Percentiles rank a stretch among this genome's conserved stretches.
Evolutionary conservation across 306 rosid genomes (phyloP).

Genomic region (Begonia peltatifolia): DNA sequence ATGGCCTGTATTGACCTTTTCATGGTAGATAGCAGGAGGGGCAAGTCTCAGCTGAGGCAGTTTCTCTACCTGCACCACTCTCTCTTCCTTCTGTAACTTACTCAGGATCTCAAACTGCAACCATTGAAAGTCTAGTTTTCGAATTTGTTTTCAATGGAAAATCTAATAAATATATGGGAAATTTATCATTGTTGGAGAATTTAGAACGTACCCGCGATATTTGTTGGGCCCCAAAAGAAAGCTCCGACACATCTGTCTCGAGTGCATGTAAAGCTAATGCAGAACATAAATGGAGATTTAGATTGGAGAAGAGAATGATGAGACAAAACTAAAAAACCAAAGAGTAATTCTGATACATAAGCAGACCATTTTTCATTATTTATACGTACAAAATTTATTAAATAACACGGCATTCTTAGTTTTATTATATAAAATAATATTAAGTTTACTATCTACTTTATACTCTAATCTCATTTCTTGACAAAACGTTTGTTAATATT

Average conservation of each 20-base stretch:
- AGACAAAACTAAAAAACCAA: too few species aligned
- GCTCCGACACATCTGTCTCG: slow-evolving; percentile 47
- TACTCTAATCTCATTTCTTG: too few species aligned
- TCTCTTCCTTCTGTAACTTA: slow-evolving; percentile 53
- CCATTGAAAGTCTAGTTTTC: slow-evolving; percentile 12
- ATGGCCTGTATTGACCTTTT: slow-evolving; percentile 56
- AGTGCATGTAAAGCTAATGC: slow-evolving; percentile 24
- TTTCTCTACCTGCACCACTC: slow-evolving; percentile 68
- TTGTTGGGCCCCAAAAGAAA: slow-evolving; percentile 46
- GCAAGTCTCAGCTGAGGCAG: slow-evolving; percentile 79
- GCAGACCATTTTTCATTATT: too few species aligned
- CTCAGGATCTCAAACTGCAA: slow-evolving; percentile 89
- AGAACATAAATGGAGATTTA: too few species aligned
- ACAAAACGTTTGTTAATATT: too few species aligned
- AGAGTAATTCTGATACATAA: too few species aligned
- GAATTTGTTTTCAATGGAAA: slow-evolving; percentile 10
- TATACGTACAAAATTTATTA: too few species aligned
- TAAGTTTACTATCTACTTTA: too few species aligned
- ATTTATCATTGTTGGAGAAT: slow-evolving; percentile 4
- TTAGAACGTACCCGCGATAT: slow-evolving; percentile 52
- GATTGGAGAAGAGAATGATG: too few species aligned
- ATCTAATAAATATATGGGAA: slow-evolving; percentile 5
- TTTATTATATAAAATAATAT: too few species aligned
- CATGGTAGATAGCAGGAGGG: slow-evolving; percentile 89
- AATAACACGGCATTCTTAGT: too few species aligned